Evolutionary conservation across 345 rosid species (phyloP).

Genomic region (Crucihimalaya himalaica): DNA sequence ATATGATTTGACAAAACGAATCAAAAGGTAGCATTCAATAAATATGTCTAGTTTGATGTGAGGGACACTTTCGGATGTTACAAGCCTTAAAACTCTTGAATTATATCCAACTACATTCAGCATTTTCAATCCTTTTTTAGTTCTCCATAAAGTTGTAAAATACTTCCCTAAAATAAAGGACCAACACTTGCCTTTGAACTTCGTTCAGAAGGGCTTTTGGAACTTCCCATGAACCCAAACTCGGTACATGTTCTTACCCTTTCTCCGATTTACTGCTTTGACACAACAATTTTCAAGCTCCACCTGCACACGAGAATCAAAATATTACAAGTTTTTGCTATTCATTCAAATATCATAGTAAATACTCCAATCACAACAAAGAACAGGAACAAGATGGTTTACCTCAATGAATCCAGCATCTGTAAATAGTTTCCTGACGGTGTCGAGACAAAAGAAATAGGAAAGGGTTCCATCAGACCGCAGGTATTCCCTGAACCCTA

Average conservation of each 20-base stretch:
- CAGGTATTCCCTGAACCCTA: conserved; percentile 80
- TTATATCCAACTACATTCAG: no score
- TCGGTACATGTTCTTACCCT: conserved; percentile 70
- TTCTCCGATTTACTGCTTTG: conserved; percentile 66
- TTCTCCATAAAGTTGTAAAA: background rate
- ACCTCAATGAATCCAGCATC: conserved; percentile 82
- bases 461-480: conserved; percentile 83
- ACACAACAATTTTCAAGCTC: conserved; percentile 90
- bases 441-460: conserved; percentile 78
- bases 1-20: no score
- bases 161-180: background rate
- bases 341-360: background rate
- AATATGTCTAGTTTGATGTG: no score
- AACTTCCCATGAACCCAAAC: conserved; percentile 98
- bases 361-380: background rate
- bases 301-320: conserved; percentile 47
- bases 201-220: conserved; percentile 53
- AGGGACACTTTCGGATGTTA: no score
- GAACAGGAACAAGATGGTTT: conserved; percentile 9
- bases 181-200: background rate
- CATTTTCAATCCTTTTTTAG: no score
- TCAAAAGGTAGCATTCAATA: no score
- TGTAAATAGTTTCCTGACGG: conserved; percentile 57
- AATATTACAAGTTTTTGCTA: background rate
- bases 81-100: no score